Evolutionary conservation across 2,329 filamentous ascomycete genomes (phyloP).

Genomic region (Microcyclospora pomicola): DNA sequence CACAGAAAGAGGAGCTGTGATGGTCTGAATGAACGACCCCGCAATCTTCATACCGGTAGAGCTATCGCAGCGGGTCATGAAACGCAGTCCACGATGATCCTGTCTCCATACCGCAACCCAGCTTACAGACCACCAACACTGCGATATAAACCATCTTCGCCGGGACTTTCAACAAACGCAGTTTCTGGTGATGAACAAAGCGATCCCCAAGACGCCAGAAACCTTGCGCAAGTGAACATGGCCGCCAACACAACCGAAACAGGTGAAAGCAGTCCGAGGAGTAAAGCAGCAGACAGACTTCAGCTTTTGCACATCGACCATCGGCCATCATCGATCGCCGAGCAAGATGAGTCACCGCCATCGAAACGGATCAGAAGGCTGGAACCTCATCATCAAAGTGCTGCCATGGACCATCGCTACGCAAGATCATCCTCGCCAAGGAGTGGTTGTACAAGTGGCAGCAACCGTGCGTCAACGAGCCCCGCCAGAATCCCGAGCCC

Average conservation of each 20-base stretch:
- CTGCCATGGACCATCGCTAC: too few species aligned
- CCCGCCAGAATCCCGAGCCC: too few species aligned
- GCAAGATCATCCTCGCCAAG: too few species aligned
- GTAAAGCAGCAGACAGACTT: neutral
- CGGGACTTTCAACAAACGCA: slow-evolving; percentile 8
- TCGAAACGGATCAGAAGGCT: too few species aligned
- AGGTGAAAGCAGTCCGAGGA: neutral
- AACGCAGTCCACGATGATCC: neutral
- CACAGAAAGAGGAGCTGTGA: too few species aligned
- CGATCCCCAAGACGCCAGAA: neutral
- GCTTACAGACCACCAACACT: slow-evolving; percentile 12
- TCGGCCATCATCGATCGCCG: neutral
- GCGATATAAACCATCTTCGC: slow-evolving; percentile 3
- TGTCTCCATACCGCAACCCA: slow-evolving; percentile 11
- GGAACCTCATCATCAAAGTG: too few species aligned
- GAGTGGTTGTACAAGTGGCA: too few species aligned
- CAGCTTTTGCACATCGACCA: neutral
- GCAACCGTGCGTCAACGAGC: too few species aligned
- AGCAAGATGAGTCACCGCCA: neutral
- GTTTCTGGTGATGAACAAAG: slow-evolving; percentile 14
- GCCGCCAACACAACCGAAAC: slow-evolving; percentile 2
- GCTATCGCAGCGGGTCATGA: too few species aligned
- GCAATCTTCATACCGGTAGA: too few species aligned
- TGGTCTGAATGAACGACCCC: too few species aligned
- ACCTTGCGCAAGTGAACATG: slow-evolving; percentile 5